Conservation (phyloP, 768 basidiomycete genomes). For the Serpula lacrymans region DNA sequence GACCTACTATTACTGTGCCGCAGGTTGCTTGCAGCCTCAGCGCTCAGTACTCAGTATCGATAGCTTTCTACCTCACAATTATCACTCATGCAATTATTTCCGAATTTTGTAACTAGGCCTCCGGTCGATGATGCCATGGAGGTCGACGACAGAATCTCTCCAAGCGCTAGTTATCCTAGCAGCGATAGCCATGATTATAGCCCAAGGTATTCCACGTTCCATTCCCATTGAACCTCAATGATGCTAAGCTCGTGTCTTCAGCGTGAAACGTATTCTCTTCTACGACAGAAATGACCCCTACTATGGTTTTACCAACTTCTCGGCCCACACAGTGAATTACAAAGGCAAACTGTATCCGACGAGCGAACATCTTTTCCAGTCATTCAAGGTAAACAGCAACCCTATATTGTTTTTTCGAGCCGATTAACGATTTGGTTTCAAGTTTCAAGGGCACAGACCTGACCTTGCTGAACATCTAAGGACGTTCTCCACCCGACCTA, state of each 20-base stretch:
- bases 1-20: no score
- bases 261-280: slow-evolving; percentile 57
- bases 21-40: no score
- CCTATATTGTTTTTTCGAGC: background rate
- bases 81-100: slow-evolving; percentile 21
- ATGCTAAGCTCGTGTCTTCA: no score
- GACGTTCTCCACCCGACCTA: no score
- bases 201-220: background rate
- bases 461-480: no score
- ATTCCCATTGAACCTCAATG: no score
- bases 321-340: slow-evolving; percentile 59
- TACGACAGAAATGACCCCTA: slow-evolving; percentile 63
- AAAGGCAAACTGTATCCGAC: slow-evolving; percentile 67
- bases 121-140: slow-evolving; percentile 18
- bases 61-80: no score
- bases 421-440: background rate
- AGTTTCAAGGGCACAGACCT: no score
- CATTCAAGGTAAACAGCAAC: slow-evolving; percentile 51
- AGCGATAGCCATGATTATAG: slow-evolving; percentile 1
- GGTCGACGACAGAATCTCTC: slow-evolving; percentile 10
- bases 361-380: slow-evolving; percentile 75
- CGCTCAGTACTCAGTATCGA: no score
- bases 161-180: background rate
- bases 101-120: slow-evolving; percentile 17
- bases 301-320: slow-evolving; percentile 76